phyloP scores from a whole-genome alignment of 2,329 filamentous ascomycete genomes.

The Teratosphaeria nubilosa region DNA sequence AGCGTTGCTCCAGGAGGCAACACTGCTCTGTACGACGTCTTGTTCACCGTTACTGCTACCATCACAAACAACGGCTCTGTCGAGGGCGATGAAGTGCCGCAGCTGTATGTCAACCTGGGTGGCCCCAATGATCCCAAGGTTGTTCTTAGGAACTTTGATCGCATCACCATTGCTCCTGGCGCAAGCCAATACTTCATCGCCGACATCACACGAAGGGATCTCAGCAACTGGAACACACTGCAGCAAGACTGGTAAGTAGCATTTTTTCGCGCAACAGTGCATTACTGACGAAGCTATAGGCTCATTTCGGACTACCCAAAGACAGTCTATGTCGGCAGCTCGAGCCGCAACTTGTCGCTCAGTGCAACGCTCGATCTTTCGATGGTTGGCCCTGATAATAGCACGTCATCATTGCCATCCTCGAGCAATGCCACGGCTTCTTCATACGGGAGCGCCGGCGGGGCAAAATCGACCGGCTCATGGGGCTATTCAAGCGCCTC shows the following conservation, averaged over 20 bases:
- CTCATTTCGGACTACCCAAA: slow-evolving; percentile 49
- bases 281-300: slow-evolving; percentile 8
- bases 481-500: neutral
- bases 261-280: neutral
- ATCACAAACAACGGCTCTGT: slow-evolving; percentile 61
- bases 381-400: neutral
- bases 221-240: slow-evolving; percentile 75
- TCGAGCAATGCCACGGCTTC: neutral
- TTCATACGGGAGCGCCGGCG: neutral
- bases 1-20: slow-evolving; percentile 51
- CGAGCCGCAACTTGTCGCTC: slow-evolving; percentile 48
- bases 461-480: neutral
- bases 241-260: slow-evolving; percentile 63
- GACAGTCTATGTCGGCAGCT: slow-evolving; percentile 51
- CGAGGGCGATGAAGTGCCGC: slow-evolving; percentile 57
- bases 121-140: slow-evolving; percentile 59
- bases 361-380: slow-evolving; percentile 14
- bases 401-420: neutral
- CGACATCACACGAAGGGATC: slow-evolving; percentile 64
- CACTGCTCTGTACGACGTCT: slow-evolving; percentile 53
- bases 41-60: slow-evolving; percentile 57
- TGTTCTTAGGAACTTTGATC: slow-evolving; percentile 70
- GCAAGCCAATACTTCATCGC: slow-evolving; percentile 55
- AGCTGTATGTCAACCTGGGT: slow-evolving; percentile 70
- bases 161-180: slow-evolving; percentile 62